Percentiles rank a stretch among this genome's conserved stretches.
These are phyloP conservation scores for Ramaria sp. DNA, from an alignment of 768 basidiomycete species.

Conservation along the genomic window DNA sequence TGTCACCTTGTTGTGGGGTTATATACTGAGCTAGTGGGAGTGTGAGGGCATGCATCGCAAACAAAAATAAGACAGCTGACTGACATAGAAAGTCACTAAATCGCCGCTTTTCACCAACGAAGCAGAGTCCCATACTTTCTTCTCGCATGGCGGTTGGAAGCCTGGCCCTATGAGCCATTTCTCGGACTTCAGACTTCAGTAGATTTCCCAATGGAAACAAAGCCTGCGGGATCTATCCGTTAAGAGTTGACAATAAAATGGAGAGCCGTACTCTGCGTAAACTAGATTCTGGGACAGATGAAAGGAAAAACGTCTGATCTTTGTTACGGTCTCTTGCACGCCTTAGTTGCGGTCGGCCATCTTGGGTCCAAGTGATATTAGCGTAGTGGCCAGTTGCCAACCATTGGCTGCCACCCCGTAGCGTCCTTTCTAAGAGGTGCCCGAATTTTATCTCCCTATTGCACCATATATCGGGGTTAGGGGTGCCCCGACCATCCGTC, in stretches of 20 bases:
- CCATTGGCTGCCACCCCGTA: constrained; percentile 37
- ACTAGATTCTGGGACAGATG: constrained; percentile 57
- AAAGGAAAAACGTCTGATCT: constrained; percentile 90
- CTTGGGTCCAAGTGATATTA: constrained; percentile 40
- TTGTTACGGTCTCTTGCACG: constrained; percentile 48
- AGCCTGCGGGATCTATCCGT: constrained; percentile 21
- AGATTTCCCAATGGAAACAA: constrained; percentile 68
- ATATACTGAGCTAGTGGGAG: constrained; percentile 60
- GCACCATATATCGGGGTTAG: constrained; percentile 91
- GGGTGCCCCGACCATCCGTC: constrained; percentile 62
- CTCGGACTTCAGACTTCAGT: constrained; percentile 61
- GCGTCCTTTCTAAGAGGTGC: constrained; percentile 26
- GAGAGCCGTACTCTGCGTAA: constrained; percentile 33
- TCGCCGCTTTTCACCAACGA: constrained; percentile 70
- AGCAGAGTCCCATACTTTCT: constrained; percentile 94
- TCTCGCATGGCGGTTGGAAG: constrained; percentile 64
- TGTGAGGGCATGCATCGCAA: background rate
- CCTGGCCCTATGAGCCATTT: constrained; percentile 47
- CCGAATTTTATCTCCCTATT: constrained; percentile 94
- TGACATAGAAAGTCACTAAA: constrained; percentile 68
- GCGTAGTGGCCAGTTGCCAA: constrained; percentile 93
- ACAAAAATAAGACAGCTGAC: constrained; percentile 15
- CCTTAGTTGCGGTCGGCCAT: constrained; percentile 26
- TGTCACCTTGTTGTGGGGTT: constrained; percentile 52
- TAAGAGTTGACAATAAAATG: background rate